Conservation (phyloP, 1,284 basidiomycete species). For the Apiotrichum gracile region DNA sequence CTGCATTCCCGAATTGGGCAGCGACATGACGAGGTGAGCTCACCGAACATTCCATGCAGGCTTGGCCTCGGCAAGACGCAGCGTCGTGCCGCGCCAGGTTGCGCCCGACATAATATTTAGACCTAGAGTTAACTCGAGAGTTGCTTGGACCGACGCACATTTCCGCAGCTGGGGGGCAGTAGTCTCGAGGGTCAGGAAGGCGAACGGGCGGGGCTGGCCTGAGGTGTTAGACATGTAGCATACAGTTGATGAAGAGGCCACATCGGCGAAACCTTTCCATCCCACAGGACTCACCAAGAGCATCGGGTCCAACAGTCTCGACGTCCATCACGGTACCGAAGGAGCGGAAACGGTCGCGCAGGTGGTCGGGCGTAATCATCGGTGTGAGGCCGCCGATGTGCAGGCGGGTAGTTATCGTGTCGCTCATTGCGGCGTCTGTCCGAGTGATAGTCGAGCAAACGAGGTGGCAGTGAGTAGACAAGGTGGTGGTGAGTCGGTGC, state of each 20-base stretch:
- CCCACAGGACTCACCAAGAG: slow-evolving; percentile 29
- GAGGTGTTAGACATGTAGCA: not conserved
- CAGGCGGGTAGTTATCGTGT: slow-evolving; percentile 33
- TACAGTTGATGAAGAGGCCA: not conserved
- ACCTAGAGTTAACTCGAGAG: slow-evolving; percentile 19
- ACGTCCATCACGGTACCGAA: slow-evolving; percentile 39
- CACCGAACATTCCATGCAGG: slow-evolving; percentile 23
- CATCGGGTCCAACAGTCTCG: slow-evolving; percentile 37
- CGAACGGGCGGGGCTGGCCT: slow-evolving; percentile 43
- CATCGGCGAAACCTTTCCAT: not conserved
- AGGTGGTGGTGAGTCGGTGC: no score
- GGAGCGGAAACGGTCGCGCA: slow-evolving; percentile 42
- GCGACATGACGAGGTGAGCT: no score
- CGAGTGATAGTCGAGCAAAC: not conserved
- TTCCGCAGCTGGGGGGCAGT: slow-evolving; percentile 40
- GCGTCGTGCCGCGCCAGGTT: slow-evolving; percentile 42
- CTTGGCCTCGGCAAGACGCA: slow-evolving; percentile 44
- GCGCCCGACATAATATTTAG: slow-evolving; percentile 46
- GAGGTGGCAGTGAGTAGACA: no score
- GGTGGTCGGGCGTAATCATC: slow-evolving; percentile 35
- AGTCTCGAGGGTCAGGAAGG: slow-evolving; percentile 39
- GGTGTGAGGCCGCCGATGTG: slow-evolving; percentile 45
- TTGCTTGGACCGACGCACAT: slow-evolving; percentile 25
- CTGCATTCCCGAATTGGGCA: no score
- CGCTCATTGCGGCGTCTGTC: slow-evolving; percentile 7